Evolutionary conservation across 2,329 filamentous ascomycete species (phyloP), one percentile per base, ranked within the genome.

Genomic region (Claviceps sp.): DNA sequence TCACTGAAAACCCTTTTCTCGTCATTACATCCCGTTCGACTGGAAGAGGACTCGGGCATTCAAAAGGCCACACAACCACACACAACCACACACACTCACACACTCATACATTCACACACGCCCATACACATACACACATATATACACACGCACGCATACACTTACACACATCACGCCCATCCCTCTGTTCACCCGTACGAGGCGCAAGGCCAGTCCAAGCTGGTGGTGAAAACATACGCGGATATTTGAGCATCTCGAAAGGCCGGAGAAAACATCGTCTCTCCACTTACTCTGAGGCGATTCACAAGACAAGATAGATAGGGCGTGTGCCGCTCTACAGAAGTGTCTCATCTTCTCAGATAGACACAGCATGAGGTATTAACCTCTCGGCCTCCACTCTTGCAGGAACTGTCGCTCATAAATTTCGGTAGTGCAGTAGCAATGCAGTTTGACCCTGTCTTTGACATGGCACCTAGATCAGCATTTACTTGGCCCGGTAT

Each of bases 401-500:
- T 37, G 36, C 14, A 22, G 36, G 22, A 5, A 22, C 34, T 24
- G 34, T 37, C 22, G 30, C 49, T 51, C 45, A 48, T 41, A 16
- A n/a, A 20, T 18, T 22, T 36, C 47, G 54, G 41, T 55, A 74
- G 71, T 61, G 70, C 75, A 62, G 70, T 76, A 57, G 73, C 75
- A 57, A 65, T 74, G 50, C 70, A 75, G 53, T 78, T 73, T 62
- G 75, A 78, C 58, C 67, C 72, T 26, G 65, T 69, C 57, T 75
- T 77, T 61, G 67, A 66, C 56, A 76, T 78, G 73, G 74, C 73
- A 49, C 68, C 69, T 50, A 69, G 75, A 61, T 71, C 74, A 43
- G 66, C 71, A 30, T 77, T 73, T 57, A 67, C 70, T 45, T 79
- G 76, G 76, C 73, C 71, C 58, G 70, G 72, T 73, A 68, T 20